Base-by-base conservation (phyloP, 495 filamentous ascomycete genomes). In the Annulohypoxylon nitens region DNA sequence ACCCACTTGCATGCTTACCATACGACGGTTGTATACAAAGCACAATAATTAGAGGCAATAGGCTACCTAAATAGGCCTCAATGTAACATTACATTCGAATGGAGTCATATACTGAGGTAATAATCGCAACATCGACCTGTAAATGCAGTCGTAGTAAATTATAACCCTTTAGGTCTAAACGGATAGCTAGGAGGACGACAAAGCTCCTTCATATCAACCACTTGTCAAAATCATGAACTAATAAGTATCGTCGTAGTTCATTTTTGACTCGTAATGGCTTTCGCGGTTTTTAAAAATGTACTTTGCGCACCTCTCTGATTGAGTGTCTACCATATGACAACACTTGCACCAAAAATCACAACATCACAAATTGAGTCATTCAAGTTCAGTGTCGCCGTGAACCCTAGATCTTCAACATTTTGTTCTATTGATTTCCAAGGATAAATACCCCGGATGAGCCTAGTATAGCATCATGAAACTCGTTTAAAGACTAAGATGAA, bases 1-100 rank as follows among this genome's bases (percentile, higher is more conserved):
- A 47, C 8, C 43, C 43, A 47, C 43, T 47, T 47, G 43, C 43
- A 20, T 47, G n/a, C 43, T 47, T 20, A 47, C 43, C 43, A 18
- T 47, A 20, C 41, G 43, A 47, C 43, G 4, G 18, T n/a, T 47
- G 43, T 18, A 47, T 18, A 47, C 43, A 47, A n/a, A 47, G 12
- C 6, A 20, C 4, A 8, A 45, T 39, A 10, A 39, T 10, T 39
- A 39, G 36, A 43, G 12, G 12, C 12, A 43, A n/a, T 43, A 43
- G 39, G 11, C 39, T 43, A 43, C 10, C 39, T 14, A 43, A 14
- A 14, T 43, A 11, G 12, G 4, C 12, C 14, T 43, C 10, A 43
- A 43, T 43, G 39, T 43, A 43, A 47, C n/a, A 47, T 18, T 47
- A 20, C 43, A 47, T 18, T 20, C n/a, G 4, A 47, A 47, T 47